A percentile compares a stretch with the other conserved stretches of the same genome.
These are phyloP conservation scores for Fusarium caatingaense DNA, from an alignment of 2,329 filamentous ascomycete genomes.

Conservation along the genomic window DNA sequence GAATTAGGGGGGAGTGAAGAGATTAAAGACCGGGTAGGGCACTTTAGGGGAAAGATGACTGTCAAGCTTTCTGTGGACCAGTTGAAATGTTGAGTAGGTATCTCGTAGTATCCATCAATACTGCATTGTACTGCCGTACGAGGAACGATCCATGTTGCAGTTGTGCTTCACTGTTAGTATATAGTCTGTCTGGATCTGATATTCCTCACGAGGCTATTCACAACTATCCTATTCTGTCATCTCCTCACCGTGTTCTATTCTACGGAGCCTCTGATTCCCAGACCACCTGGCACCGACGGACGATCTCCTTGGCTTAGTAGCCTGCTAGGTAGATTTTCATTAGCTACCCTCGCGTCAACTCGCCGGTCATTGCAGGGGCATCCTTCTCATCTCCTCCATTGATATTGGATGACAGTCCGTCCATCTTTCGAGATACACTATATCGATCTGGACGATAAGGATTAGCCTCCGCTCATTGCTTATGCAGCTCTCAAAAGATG, in stretches of 20 bases:
- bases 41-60: constrained; percentile 8
- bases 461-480: not conserved
- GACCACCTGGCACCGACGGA: constrained; percentile 5
- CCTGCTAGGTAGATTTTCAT: constrained; percentile 11
- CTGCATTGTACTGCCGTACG: not conserved
- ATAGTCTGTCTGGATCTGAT: not conserved
- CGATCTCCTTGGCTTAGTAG: constrained; percentile 16
- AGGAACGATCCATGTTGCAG: not conserved
- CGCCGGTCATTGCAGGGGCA: constrained; percentile 25
- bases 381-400: constrained; percentile 8
- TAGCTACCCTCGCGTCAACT: constrained; percentile 35
- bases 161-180: not conserved
- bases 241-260: constrained; percentile 1
- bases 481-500: not conserved
- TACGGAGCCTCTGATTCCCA: not conserved
- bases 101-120: not conserved
- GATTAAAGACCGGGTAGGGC: constrained; percentile 26
- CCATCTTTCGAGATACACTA: not conserved
- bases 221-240: not conserved
- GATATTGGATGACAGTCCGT: not conserved
- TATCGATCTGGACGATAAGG: not conserved
- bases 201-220: not conserved
- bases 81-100: not conserved
- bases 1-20: constrained; percentile 37
- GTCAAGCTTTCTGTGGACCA: constrained; percentile 6